Percentiles rank a stretch among this genome's conserved stretches.
phyloP scores from a whole-genome alignment of 169 alveolate species.

The Plasmodium gallinaceum region DNA sequence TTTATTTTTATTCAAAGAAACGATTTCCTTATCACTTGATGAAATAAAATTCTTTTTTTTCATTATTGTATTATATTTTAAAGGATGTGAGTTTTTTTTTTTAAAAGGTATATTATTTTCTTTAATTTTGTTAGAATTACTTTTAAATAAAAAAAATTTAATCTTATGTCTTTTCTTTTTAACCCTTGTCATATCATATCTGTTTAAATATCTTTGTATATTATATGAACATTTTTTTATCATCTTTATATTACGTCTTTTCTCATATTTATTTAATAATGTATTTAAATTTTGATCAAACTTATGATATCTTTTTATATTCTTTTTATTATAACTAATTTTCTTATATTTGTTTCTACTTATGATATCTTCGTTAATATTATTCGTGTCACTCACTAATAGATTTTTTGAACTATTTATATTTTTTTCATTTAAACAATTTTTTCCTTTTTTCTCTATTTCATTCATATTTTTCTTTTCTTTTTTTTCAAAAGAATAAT shows the following conservation, averaged over 20 bases:
- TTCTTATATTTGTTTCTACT: too few species aligned
- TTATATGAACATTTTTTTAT: neutral
- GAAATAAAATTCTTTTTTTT: neutral
- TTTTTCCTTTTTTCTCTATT: neutral
- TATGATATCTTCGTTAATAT: neutral
- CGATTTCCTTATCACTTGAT: constrained; percentile 21
- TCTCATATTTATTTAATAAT: neutral
- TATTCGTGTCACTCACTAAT: neutral
- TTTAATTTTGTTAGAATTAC: constrained; percentile 26
- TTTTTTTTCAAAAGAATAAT: neutral
- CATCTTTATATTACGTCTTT: neutral
- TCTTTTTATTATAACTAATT: neutral
- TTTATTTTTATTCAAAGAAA: neutral
- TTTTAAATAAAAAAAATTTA: constrained; percentile 15
- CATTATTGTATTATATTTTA: neutral
- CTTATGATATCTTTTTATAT: neutral
- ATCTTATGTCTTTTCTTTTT: constrained; percentile 3
- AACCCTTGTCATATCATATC: constrained; percentile 3
- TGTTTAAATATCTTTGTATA: neutral
- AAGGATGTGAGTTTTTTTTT: constrained; percentile 5
- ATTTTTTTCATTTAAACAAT: neutral
- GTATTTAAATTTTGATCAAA: neutral
- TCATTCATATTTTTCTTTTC: neutral
- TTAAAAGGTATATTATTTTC: constrained; percentile 1
- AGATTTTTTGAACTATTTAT: neutral